Conservation (phyloP, 805 yeast species). For the Yamadazyma takamatsuzukensis region DNA sequence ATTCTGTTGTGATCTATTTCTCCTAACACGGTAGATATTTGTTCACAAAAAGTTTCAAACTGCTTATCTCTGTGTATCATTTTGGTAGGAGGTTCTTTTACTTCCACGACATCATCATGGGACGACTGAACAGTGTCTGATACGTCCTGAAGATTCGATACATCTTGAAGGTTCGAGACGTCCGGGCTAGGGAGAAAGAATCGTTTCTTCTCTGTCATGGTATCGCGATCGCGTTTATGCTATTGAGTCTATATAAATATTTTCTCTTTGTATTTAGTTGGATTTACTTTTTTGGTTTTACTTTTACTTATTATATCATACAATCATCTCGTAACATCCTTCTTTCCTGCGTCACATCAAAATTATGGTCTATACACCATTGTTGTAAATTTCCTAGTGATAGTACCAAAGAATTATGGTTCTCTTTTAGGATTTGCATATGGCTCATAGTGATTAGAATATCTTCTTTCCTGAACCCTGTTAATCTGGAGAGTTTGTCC, state of each 20-base stretch:
- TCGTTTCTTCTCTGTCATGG: neutral
- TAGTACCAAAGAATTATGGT: constrained; percentile 12
- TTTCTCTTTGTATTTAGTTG: no score
- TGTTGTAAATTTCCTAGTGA: constrained; percentile 17
- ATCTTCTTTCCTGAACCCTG: constrained; percentile 67
- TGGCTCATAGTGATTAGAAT: constrained; percentile 54
- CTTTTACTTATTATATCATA: constrained; percentile 16
- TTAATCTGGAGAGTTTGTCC: constrained; percentile 46
- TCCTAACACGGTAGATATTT: no score
- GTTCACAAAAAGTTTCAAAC: no score
- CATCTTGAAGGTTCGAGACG: no score
- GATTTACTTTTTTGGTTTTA: neutral
- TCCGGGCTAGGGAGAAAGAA: neutral
- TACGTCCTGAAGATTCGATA: no score
- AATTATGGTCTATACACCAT: constrained; percentile 27
- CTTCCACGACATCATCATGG: no score
- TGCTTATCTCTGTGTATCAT: no score
- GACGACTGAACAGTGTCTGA: no score
- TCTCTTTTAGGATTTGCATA: constrained; percentile 34
- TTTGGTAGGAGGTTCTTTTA: no score
- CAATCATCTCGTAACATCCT: constrained; percentile 28
- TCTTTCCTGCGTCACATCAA: constrained; percentile 23
- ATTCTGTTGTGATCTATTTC: no score
- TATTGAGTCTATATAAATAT: no score
- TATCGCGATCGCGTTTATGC: no score